phyloP scores from a whole-genome alignment of 768 basidiomycete genomes.

The Boletus pseudo-olivaceus region DNA sequence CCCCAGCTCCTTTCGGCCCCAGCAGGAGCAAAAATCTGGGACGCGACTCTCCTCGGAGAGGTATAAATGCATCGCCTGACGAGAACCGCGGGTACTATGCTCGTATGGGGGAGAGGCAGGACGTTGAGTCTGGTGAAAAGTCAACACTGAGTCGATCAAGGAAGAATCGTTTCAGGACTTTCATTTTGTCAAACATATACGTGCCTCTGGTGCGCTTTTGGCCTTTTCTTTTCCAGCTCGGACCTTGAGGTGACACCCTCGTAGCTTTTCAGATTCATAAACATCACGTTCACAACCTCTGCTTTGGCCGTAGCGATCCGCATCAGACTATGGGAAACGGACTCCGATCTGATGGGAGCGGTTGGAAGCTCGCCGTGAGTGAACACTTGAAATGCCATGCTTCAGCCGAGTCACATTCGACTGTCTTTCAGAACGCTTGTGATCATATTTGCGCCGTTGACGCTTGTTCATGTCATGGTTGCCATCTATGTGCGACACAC shows the following conservation, averaged over 20 bases:
- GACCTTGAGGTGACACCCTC: conserved; percentile 8
- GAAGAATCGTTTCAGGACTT: conserved; percentile 54
- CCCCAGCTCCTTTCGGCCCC: conserved; percentile 43
- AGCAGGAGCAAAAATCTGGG: conserved; percentile 57
- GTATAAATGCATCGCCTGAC: conserved; percentile 8
- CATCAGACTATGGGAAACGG: conserved; percentile 59
- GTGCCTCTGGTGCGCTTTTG: conserved; percentile 64
- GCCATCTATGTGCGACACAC: conserved; percentile 71
- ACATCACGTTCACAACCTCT: conserved; percentile 76
- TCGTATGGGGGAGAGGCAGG: conserved; percentile 17
- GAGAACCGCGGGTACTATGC: conserved; percentile 14
- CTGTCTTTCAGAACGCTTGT: conserved; percentile 57
- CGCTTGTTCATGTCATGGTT: conserved; percentile 79
- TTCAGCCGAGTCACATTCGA: background rate
- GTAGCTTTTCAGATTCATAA: conserved; percentile 81
- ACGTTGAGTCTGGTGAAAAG: conserved; percentile 31
- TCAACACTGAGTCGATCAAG: conserved; percentile 28
- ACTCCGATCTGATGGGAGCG: conserved; percentile 54
- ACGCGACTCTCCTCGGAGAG: conserved; percentile 62
- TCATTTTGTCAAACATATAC: conserved; percentile 71
- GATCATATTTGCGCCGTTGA: conserved; percentile 81
- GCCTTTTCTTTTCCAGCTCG: background rate
- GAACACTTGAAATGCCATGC: background rate
- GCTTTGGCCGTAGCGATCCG: conserved; percentile 77
- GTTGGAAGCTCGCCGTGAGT: conserved; percentile 81